These are phyloP conservation scores for Beauveria brongniartii DNA, from an alignment of 2,329 filamentous ascomycete genomes.

Conservation along the genomic window DNA sequence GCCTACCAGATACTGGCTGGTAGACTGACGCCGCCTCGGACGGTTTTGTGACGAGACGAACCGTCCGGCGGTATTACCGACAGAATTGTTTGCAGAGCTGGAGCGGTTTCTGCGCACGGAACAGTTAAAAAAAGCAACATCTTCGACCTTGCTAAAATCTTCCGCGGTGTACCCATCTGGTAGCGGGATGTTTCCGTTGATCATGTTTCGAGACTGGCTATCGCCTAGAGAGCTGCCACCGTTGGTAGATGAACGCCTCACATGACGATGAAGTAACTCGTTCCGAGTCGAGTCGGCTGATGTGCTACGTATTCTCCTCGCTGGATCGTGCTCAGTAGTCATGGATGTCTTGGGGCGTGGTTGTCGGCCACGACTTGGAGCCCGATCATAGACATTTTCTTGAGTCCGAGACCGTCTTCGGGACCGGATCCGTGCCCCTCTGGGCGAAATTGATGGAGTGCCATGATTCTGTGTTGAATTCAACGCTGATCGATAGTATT, in stretches of 20 bases:
- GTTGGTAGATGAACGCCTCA: background rate
- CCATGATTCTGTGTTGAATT: background rate
- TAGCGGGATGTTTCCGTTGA: background rate
- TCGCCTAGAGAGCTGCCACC: background rate
- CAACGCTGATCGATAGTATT: background rate
- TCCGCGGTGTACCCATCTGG: background rate
- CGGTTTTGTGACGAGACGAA: background rate
- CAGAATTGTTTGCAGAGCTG: background rate
- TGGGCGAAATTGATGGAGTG: background rate
- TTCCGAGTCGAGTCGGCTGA: background rate
- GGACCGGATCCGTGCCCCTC: too few species aligned
- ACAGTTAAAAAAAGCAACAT: background rate
- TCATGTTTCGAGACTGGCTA: background rate
- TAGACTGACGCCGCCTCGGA: background rate
- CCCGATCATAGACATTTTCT: background rate
- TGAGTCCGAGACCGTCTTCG: too few species aligned
- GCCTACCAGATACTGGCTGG: background rate
- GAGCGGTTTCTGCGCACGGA: background rate
- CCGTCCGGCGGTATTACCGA: too few species aligned
- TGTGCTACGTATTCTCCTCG: background rate
- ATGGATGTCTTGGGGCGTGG: background rate
- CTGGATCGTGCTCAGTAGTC: background rate
- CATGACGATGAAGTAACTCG: background rate
- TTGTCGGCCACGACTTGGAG: background rate
- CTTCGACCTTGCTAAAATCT: background rate